Conservation (phyloP, 2,329 filamentous ascomycete genomes). For the Xylariaceae sp. region DNA sequence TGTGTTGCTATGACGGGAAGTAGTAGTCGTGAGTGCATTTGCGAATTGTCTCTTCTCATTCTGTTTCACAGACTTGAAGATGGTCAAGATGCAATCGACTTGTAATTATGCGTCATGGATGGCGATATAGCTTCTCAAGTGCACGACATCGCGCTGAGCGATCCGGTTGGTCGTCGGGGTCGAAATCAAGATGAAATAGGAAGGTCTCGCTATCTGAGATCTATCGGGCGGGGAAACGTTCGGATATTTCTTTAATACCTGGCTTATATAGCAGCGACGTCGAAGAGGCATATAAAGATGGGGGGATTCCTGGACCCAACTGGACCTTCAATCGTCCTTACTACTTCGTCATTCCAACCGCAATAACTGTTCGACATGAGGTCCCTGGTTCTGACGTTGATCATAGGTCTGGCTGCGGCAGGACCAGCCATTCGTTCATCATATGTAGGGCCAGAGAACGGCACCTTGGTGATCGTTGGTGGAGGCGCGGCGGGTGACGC, state of each 20-base stretch:
- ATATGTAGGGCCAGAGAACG: slow-evolving; percentile 34
- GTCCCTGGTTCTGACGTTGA: slow-evolving; percentile 7
- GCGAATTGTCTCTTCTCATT: background rate
- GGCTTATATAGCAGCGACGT: slow-evolving; percentile 2
- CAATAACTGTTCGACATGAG: slow-evolving; percentile 12
- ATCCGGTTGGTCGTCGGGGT: slow-evolving; percentile 21
- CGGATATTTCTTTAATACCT: slow-evolving; percentile 27
- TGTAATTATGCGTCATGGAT: slow-evolving; percentile 15
- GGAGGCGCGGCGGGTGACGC: slow-evolving; percentile 35
- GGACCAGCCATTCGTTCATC: slow-evolving; percentile 10
- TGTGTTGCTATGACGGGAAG: too few relatives aligned
- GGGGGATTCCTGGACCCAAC: background rate
- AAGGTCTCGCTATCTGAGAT: slow-evolving; percentile 15
- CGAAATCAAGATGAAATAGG: slow-evolving; percentile 21
- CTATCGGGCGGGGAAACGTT: slow-evolving; percentile 17
- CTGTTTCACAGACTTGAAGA: background rate
- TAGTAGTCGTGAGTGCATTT: background rate
- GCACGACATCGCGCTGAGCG: slow-evolving; percentile 19
- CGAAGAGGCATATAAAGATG: slow-evolving; percentile 13
- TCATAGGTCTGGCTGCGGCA: slow-evolving; percentile 19
- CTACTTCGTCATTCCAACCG: background rate
- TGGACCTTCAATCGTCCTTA: background rate
- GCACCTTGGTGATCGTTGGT: slow-evolving; percentile 37
- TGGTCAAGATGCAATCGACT: slow-evolving; percentile 3
- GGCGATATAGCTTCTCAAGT: slow-evolving; percentile 21